Conservation (phyloP, 2,329 filamentous ascomycete species). For the Nannizziopsis barbatae region DNA sequence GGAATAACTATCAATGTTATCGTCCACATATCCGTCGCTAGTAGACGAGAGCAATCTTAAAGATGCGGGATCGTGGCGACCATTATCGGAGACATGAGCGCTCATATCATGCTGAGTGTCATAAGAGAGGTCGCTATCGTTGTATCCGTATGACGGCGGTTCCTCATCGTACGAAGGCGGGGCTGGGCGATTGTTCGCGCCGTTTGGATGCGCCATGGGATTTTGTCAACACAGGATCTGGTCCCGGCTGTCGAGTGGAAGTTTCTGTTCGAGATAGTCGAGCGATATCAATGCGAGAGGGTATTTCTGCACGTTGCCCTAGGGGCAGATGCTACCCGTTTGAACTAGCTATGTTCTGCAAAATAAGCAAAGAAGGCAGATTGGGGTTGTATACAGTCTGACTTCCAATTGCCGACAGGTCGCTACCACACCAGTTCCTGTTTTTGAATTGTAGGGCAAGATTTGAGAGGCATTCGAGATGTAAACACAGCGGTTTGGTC, state of each 20-base stretch:
- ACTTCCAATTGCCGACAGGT: no score
- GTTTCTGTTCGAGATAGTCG: neutral
- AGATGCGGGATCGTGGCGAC: conserved; percentile 29
- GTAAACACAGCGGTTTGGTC: no score
- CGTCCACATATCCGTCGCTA: conserved; percentile 1
- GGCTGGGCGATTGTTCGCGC: conserved; percentile 16
- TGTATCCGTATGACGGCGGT: conserved; percentile 32
- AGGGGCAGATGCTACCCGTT: conserved; percentile 4
- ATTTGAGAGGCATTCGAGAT: no score
- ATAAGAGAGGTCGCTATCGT: conserved; percentile 24
- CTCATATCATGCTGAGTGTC: conserved; percentile 23
- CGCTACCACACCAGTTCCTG: no score
- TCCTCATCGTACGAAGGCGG: conserved; percentile 33
- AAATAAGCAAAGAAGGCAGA: neutral
- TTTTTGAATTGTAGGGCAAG: no score
- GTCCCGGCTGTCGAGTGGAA: neutral
- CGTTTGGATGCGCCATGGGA: neutral
- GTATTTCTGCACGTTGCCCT: neutral
- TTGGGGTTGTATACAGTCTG: no score
- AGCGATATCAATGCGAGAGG: neutral
- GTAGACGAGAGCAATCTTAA: conserved; percentile 37
- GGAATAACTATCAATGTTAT: conserved; percentile 8
- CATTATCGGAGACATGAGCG: conserved; percentile 14
- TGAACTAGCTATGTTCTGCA: neutral
- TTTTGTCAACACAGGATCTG: neutral